phyloP scores from a whole-genome alignment of 129 eudicot genomes.

The Arctium minus region DNA sequence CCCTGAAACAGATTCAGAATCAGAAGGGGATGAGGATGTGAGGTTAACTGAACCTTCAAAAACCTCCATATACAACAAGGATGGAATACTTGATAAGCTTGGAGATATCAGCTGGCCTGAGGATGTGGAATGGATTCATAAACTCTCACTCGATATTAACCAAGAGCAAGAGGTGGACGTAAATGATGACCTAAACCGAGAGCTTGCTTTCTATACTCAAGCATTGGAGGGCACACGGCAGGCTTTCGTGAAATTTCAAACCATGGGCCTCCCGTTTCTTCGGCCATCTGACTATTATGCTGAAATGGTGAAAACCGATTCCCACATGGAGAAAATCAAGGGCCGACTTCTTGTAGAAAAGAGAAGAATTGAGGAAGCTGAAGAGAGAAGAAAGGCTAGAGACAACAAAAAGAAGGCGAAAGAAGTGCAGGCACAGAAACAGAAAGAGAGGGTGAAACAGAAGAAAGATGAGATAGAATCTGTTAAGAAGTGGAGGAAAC shows the following conservation, averaged over 20 bases:
- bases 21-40: constrained; percentile 56
- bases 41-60: constrained; percentile 66
- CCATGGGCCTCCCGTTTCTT: constrained; percentile 67
- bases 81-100: constrained; percentile 63
- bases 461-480: constrained; percentile 82
- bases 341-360: constrained; percentile 69
- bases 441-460: constrained; percentile 72
- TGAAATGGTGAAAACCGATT: constrained; percentile 39
- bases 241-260: constrained; percentile 63
- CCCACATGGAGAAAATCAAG: constrained; percentile 80
- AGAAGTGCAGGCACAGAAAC: constrained; percentile 72
- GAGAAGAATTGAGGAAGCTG: constrained; percentile 76
- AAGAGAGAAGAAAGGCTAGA: constrained; percentile 82
- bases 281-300: constrained; percentile 87
- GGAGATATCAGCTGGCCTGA: constrained; percentile 70
- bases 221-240: constrained; percentile 78
- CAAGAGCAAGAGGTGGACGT: constrained; percentile 71
- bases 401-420: constrained; percentile 77
- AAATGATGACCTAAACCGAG: constrained; percentile 73
- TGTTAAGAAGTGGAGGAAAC: constrained; percentile 13
- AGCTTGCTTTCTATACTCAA: constrained; percentile 79
- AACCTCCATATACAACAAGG: constrained; percentile 55
- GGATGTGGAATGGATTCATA: constrained; percentile 33
- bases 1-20: constrained; percentile 42
- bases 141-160: constrained; percentile 26